These are phyloP conservation scores for Stagonosporopsis tanaceti DNA, from an alignment of 2,329 filamentous ascomycete genomes.

Conservation along the genomic window DNA sequence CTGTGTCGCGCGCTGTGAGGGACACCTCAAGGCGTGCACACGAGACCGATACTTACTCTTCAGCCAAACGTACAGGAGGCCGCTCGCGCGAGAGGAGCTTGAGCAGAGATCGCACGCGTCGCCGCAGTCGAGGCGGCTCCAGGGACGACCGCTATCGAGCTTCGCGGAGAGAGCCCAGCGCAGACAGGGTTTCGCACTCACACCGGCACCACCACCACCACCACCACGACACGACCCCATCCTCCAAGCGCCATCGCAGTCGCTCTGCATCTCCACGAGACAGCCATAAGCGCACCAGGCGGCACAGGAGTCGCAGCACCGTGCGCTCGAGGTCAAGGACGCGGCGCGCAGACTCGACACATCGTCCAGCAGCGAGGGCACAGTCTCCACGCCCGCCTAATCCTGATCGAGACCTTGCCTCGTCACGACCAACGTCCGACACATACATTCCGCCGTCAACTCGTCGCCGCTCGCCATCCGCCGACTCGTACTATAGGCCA, in stretches of 20 bases:
- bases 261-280: constrained; percentile 47
- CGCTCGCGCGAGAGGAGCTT: constrained; percentile 45
- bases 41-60: constrained; percentile 38
- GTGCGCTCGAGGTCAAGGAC: constrained; percentile 47
- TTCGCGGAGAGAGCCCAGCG: constrained; percentile 47
- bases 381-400: constrained; percentile 43
- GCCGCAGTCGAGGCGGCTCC: constrained; percentile 42
- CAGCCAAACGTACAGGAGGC: constrained; percentile 35
- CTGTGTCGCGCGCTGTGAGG: constrained; percentile 46
- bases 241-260: constrained; percentile 50
- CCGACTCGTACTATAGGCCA: constrained; percentile 49
- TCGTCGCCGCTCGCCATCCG: constrained; percentile 53
- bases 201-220: constrained; percentile 45
- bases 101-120: constrained; percentile 44
- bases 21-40: constrained; percentile 42
- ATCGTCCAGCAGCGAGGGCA: constrained; percentile 38
- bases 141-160: constrained; percentile 48
- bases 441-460: constrained; percentile 44
- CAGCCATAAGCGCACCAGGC: constrained; percentile 44
- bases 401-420: constrained; percentile 43
- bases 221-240: constrained; percentile 46
- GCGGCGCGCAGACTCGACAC: constrained; percentile 42
- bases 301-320: constrained; percentile 45
- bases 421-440: constrained; percentile 48
- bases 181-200: constrained; percentile 46